Percentiles rank a stretch among this genome's conserved stretches.
phyloP scores from a whole-genome alignment of 208 protist genomes.

The Naegleria lovaniensis region DNA sequence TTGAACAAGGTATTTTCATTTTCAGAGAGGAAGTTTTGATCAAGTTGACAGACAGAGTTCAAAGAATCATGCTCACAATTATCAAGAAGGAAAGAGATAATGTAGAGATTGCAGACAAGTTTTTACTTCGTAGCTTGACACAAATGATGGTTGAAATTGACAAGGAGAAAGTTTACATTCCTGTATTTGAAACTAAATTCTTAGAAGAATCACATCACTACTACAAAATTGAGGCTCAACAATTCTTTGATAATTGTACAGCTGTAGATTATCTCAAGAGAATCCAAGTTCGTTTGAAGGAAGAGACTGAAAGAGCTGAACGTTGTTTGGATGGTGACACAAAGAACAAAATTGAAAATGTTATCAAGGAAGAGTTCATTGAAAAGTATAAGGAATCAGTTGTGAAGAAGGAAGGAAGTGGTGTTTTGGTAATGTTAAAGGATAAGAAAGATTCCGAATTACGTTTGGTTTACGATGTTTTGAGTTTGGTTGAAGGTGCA shows the following conservation, averaged over 20 bases:
- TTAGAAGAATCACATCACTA: not conserved
- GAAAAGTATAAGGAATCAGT: slow-evolving; percentile 15
- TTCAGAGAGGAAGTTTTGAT: slow-evolving; percentile 15
- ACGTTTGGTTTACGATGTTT: slow-evolving; percentile 5
- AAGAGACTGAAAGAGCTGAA: slow-evolving; percentile 24
- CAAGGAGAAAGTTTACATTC: slow-evolving; percentile 24
- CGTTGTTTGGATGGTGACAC: slow-evolving; percentile 14
- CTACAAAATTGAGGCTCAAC: slow-evolving; percentile 2
- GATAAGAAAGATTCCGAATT: not conserved
- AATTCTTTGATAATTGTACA: not conserved
- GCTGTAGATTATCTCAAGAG: not conserved
- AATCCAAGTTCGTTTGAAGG: not conserved
- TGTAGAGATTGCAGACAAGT: not conserved
- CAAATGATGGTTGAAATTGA: slow-evolving; percentile 30
- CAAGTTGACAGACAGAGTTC: not conserved
- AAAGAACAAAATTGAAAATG: slow-evolving; percentile 11
- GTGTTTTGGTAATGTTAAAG: slow-evolving; percentile 18
- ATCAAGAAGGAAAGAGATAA: slow-evolving; percentile 19
- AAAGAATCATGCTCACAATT: not conserved
- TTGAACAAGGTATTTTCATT: not conserved
- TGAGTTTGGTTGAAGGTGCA: slow-evolving; percentile 17
- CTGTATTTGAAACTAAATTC: slow-evolving; percentile 15
- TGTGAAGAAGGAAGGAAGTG: slow-evolving; percentile 1
- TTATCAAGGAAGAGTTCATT: slow-evolving; percentile 20
- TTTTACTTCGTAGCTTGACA: not conserved